Base-by-base conservation (phyloP, 140 eudicot species). In the Bidens hawaiensis region DNA sequence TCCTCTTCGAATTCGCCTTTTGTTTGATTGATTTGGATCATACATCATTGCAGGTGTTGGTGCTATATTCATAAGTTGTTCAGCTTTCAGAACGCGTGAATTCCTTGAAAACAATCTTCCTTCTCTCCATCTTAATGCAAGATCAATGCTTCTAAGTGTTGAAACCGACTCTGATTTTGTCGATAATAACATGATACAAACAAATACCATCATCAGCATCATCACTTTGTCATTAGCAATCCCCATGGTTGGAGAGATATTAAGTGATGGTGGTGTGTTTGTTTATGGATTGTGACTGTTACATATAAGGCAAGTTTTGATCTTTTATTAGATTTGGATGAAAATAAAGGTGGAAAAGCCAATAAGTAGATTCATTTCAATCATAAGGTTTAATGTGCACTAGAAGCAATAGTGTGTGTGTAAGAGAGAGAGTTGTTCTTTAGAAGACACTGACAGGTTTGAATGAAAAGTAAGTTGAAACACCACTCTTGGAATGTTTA, bases 401-500 rank as follows among this genome's bases (percentile, higher is more conserved):
- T 65, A 57, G 77, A 66, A 78, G 76, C 79, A 38, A 85, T 23
- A 22, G 33, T 3, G 59, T 11, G 59, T 4, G 60, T 4, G 22
- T 5, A 23, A 26, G 60, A 6, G 30, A 18, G 10, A 68, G 68
- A 83, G 94, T 75, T 84, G 97, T 77, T 76, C 79, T 84, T 78
- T 84, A 70, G 84, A 79, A 78, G 85, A 61, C 70, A 45, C 77
- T 81, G 86, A 82, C 87, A 77, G 70, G 97, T 87, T 90, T 90
- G 94, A 87, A 87, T 70, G 65, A 75, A 76, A 76, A 76, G 81
- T 60, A 76, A 51, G 68, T 65, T 71, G 74, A 61, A 60, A 65
- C 77, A 70, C 28, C 65, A 71, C 73, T 70, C 81, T 64, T 55
- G 69, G 74, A 83, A 90, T 90, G 79, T 86, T 77, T 73, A 63